Base-by-base conservation (phyloP, 2,329 filamentous ascomycete genomes). In the Colletotrichum ledebouriae region DNA sequence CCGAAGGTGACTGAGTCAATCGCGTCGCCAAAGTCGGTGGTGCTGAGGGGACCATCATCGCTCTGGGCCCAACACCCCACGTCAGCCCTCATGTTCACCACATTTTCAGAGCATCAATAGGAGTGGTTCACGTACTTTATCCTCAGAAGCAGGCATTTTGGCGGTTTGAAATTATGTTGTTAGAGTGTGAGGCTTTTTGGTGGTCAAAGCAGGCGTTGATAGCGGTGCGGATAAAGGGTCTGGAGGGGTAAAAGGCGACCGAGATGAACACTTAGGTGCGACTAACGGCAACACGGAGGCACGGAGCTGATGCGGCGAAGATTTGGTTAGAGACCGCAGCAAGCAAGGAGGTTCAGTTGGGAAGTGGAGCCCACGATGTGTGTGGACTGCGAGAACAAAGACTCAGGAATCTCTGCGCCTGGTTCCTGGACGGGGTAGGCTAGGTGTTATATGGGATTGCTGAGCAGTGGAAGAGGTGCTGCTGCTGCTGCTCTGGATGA, bases 1-100 rank as follows among this genome's bases (percentile, higher is more conserved):
- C 91, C 90, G 75, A 99, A 99, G 64, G 94, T 97, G 63, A 81
- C 78, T 70, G 85, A 82, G 79, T 98, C 95, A 80, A 99, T 90
- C 77, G 86, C 86, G 72, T 96, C 92, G 68, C 89, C 90, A 72
- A 94, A 88, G 69, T 69, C 34, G 76, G 75, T 22, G 73, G 75
- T 57, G 76, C 76, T 71, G 74, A 73, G 50, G 70, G 73, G 20
- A 72, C 72, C 34, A 71, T 73, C 39, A 59, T 72, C 41, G 57
- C 73, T 39, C 72, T 73, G 50, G 72, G 72, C 33, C 42, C 59
- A 61, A 62, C 41, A 61, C 41, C 47, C 41, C 63, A 56, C 49
- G 58, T 67, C 56, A 65, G 63, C 63, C 53, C 57, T 61, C 46
- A 60, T 49, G 25, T 69, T 52, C 70, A 73, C 17, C 70, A 67